phyloP scores from a whole-genome alignment of 1,139 yeast species.

The Suhomyces ambrosiae region DNA sequence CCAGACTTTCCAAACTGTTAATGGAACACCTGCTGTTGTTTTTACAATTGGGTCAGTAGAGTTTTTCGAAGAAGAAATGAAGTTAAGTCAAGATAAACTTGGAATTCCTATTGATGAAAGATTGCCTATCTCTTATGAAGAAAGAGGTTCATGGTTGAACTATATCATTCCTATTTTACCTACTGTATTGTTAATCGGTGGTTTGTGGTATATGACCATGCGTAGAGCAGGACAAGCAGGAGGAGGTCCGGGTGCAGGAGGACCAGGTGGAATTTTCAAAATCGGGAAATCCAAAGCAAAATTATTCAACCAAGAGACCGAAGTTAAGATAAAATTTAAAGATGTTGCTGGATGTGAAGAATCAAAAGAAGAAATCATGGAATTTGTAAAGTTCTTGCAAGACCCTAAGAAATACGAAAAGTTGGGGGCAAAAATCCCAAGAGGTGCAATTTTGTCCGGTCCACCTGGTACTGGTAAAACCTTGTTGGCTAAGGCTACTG shows the following conservation, averaged over 20 bases:
- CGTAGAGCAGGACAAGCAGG: constrained; percentile 54
- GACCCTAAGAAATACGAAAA: constrained; percentile 87
- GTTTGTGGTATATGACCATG: constrained; percentile 68
- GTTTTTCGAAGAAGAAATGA: constrained; percentile 69
- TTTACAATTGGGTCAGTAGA: constrained; percentile 78
- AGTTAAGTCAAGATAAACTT: constrained; percentile 60
- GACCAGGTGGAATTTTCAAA: constrained; percentile 64
- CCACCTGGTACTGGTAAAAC: constrained; percentile 99
- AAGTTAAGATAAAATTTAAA: constrained; percentile 80
- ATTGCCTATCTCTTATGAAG: constrained; percentile 65
- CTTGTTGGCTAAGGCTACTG: constrained; percentile 95
- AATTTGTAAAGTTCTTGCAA: constrained; percentile 89
- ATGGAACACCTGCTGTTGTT: constrained; percentile 49
- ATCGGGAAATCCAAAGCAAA: constrained; percentile 90
- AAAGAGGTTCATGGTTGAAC: constrained; percentile 58
- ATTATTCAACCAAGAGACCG: constrained; percentile 88
- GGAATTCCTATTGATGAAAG: constrained; percentile 61
- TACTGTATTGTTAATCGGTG: constrained; percentile 68
- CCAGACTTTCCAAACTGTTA: constrained; percentile 39
- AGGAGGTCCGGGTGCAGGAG: constrained; percentile 53
- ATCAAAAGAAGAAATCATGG: constrained; percentile 97
- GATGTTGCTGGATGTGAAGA: constrained; percentile 98
- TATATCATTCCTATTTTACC: constrained; percentile 66
- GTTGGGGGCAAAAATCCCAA: constrained; percentile 94
- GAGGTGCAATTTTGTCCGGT: constrained; percentile 96